phyloP scores from a whole-genome alignment of 1,284 basidiomycete genomes.

The Trametes hirsuta region DNA sequence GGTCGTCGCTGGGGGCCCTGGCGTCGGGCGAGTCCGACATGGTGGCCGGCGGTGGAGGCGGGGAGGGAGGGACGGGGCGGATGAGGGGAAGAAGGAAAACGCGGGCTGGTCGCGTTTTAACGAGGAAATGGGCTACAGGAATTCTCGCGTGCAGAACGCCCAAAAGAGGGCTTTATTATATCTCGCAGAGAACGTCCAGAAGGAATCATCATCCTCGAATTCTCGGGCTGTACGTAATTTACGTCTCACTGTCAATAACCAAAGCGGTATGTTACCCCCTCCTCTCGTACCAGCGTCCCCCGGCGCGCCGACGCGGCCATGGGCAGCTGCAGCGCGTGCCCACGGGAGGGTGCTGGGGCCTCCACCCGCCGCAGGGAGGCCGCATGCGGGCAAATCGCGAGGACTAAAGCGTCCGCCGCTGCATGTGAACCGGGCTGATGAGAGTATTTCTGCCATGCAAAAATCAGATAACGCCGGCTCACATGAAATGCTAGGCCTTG shows the following conservation, averaged over 20 bases:
- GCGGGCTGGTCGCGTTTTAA: slow-evolving; percentile 75
- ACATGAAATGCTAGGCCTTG: slow-evolving; percentile 21
- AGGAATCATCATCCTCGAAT: slow-evolving; percentile 48
- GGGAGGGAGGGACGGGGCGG: slow-evolving; percentile 31
- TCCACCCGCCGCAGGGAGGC: not conserved
- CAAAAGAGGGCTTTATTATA: slow-evolving; percentile 65
- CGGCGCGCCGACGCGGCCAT: not conserved
- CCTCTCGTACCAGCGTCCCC: slow-evolving; percentile 1
- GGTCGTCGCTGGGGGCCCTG: slow-evolving; percentile 42
- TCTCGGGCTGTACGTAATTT: slow-evolving; percentile 56
- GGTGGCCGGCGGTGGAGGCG: slow-evolving; percentile 27
- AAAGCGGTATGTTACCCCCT: slow-evolving; percentile 17
- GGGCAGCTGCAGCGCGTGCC: not conserved
- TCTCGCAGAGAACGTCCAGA: slow-evolving; percentile 31
- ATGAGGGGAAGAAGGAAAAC: slow-evolving; percentile 55
- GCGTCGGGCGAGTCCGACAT: slow-evolving; percentile 51
- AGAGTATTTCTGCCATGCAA: slow-evolving; percentile 19
- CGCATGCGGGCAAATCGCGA: not conserved
- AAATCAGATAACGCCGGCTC: slow-evolving; percentile 30
- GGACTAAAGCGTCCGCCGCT: slow-evolving; percentile 16
- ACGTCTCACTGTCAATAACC: slow-evolving; percentile 25
- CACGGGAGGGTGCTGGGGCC: no score
- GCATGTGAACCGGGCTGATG: slow-evolving; percentile 24
- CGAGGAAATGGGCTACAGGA: slow-evolving; percentile 74
- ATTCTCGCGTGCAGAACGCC: slow-evolving; percentile 56